Evolutionary conservation across 345 rosid species (phyloP), one percentile per base, ranked within the genome.

Genomic region (Psidium friedrichsthalianum): DNA sequence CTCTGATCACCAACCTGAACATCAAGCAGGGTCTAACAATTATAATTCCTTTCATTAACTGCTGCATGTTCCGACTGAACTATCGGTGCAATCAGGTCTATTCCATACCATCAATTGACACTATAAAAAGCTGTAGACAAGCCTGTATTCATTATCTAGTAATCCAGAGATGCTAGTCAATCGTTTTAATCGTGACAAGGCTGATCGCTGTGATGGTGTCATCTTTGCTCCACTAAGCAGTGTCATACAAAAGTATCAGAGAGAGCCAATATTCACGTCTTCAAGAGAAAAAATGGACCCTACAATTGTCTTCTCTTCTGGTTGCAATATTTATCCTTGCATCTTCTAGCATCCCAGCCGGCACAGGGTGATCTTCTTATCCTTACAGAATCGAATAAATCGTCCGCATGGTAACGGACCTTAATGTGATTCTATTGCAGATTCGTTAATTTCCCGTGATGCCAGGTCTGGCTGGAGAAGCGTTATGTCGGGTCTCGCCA

Each of bases 381-480:
- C 12, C 44, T 32, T 18, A 32, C 78, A 64, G 3, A 32, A 81
- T 81, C 1, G 20, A n/a, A 44, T 81, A 53, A 47, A 11, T 11
- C 0, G 6, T 47, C 9, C 1, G 15, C 20, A 82, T 52, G 1
- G 6, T 16, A 7, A 7, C 3, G 11, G 76, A 64, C 44, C 78
- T 32, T 40, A 32, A 18, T 64, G 6, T 32, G 74, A 59, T 59
- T 59, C 40, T 27, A 64, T 3, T 64, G 6, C 25, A 16, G 76
- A 36, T 24, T 61, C 8, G 40, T 14, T 14, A 58, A 25, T 57
- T 11, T 64, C 86, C 6, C 59, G 59, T 54, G 49, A 83, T 8
- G 84, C 85, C 86, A 94, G 97, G 99, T 96, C 36, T 96, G 98
- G 98, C 87, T 96, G 78, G 99, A 96, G 90, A 95, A 94, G 88